These are phyloP conservation scores for Xylariaceae sp. DNA, from an alignment of 2,329 filamentous ascomycete genomes.

Conservation along the genomic window DNA sequence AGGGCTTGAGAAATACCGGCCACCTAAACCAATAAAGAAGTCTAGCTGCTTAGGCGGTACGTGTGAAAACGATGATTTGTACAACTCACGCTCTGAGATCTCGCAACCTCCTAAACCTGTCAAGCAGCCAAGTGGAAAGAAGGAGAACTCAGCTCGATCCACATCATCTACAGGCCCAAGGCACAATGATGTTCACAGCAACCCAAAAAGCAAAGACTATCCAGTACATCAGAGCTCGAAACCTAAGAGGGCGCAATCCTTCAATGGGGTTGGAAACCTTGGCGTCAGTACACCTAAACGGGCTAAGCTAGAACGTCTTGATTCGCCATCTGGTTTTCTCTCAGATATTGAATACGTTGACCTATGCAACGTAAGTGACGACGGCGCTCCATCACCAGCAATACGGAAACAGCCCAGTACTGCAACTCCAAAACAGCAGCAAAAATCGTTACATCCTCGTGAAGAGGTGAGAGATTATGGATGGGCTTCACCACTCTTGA, in stretches of 20 bases:
- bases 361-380: slow-evolving; percentile 31
- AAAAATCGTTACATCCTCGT: slow-evolving; percentile 18
- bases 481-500: slow-evolving; percentile 12
- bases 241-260: slow-evolving; percentile 1
- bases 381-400: neutral
- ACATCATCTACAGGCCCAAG: neutral
- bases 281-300: slow-evolving; percentile 6
- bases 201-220: neutral
- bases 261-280: neutral
- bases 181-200: neutral
- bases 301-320: neutral
- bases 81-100: neutral
- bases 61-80: slow-evolving; percentile 11
- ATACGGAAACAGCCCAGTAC: neutral
- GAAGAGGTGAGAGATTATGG: slow-evolving; percentile 21
- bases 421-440: slow-evolving; percentile 1
- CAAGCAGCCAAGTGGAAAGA: neutral
- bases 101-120: neutral
- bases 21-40: slow-evolving; percentile 44
- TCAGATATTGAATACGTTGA: slow-evolving; percentile 40
- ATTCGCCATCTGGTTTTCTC: slow-evolving; percentile 3
- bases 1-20: slow-evolving; percentile 69
- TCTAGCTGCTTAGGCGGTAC: slow-evolving; percentile 33
- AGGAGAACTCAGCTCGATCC: neutral
- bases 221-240: neutral